Evolutionary conservation across 768 basidiomycete species (phyloP).

Genomic region (Tricholoma terreum): DNA sequence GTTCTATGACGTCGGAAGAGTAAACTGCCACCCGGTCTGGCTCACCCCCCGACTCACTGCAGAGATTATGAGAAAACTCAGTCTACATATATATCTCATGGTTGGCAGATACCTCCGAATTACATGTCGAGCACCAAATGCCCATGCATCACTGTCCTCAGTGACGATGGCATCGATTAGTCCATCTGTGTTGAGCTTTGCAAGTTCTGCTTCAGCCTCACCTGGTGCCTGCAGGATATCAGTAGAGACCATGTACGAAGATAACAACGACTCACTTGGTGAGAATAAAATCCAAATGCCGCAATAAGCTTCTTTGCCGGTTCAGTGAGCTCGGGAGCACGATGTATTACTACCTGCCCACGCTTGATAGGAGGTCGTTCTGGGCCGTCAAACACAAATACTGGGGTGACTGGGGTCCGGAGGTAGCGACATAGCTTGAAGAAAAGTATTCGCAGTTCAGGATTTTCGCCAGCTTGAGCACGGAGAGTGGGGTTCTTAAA

Average conservation of each 20-base stretch:
- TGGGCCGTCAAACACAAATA: constrained; percentile 42
- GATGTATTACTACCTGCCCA: constrained; percentile 24
- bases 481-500: constrained; percentile 1
- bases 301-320: too few relatives aligned
- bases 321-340: too few relatives aligned
- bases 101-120: constrained; percentile 33
- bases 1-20: not conserved
- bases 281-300: constrained; percentile 41
- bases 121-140: constrained; percentile 42
- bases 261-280: constrained; percentile 19
- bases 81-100: not conserved
- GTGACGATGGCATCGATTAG: constrained; percentile 46
- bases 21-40: constrained; percentile 1
- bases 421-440: constrained; percentile 38
- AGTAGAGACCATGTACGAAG: too few relatives aligned
- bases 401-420: constrained; percentile 39
- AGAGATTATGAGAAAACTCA: not conserved
- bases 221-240: constrained; percentile 40
- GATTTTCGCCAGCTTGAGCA: constrained; percentile 30
- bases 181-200: constrained; percentile 35
- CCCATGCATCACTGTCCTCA: constrained; percentile 45
- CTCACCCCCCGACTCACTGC: not conserved
- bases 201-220: constrained; percentile 55
- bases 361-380: constrained; percentile 40
- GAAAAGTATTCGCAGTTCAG: constrained; percentile 40